These are phyloP conservation scores for Fusarium nurragi DNA, from an alignment of 2,329 filamentous ascomycete genomes.

Conservation along the genomic window DNA sequence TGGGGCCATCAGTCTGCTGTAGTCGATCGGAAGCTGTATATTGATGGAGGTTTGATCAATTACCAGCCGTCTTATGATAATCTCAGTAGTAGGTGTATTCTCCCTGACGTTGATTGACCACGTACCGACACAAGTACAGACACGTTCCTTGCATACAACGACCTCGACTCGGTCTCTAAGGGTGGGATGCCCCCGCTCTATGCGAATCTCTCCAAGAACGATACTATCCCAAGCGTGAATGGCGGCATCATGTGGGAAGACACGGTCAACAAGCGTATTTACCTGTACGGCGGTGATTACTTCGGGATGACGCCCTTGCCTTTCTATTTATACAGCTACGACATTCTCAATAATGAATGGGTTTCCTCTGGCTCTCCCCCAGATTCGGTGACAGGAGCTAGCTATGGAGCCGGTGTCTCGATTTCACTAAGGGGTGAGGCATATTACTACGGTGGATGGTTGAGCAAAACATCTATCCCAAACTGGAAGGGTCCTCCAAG, in stretches of 20 bases:
- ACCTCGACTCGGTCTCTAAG: not conserved
- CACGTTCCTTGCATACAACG: slow-evolving; percentile 1
- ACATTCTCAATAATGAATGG: slow-evolving; percentile 8
- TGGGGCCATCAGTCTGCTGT: slow-evolving; percentile 8
- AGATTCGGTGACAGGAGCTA: not conserved
- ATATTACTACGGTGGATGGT: slow-evolving; percentile 8
- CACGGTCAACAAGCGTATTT: slow-evolving; percentile 8
- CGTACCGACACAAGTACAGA: not conserved
- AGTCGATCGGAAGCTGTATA: slow-evolving; percentile 4
- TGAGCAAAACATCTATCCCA: not conserved
- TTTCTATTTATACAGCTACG: slow-evolving; percentile 7
- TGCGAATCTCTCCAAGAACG: slow-evolving; percentile 1
- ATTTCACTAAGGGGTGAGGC: slow-evolving; percentile 1
- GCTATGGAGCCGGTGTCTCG: slow-evolving; percentile 6
- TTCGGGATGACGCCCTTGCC: not conserved
- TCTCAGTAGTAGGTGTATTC: too few species aligned
- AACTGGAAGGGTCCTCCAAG: not conserved
- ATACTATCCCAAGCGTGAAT: slow-evolving; percentile 2
- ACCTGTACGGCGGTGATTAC: slow-evolving; percentile 4
- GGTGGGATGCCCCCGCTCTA: not conserved
- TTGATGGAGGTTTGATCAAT: slow-evolving; percentile 6
- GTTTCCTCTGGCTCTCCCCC: not conserved
- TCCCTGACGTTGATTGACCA: too few species aligned
- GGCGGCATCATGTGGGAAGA: slow-evolving; percentile 12
- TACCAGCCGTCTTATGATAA: too few species aligned